Evolutionary conservation across 805 yeast species (phyloP), one percentile per base, ranked within the genome.

Genomic region (Citeromyces nyonsensis): DNA sequence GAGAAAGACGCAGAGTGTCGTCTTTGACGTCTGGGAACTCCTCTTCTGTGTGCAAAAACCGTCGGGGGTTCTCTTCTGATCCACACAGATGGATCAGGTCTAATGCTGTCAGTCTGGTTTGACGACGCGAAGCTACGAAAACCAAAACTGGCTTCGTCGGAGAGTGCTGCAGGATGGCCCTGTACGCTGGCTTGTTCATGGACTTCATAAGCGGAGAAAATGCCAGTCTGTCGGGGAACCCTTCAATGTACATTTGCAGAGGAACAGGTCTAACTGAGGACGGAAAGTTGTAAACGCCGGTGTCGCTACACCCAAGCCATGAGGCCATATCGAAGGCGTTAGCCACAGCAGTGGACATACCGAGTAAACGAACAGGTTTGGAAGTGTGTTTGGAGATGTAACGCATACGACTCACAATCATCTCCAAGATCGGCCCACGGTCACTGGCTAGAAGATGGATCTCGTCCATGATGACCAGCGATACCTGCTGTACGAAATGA

Each of bases 151-250:
- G 94, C 48, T 85, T 75, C 12, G 58, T 59, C 2, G 95, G 93
- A 0, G 95, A 80, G 49, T 86, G 95, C 40, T 82, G 84, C 47
- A 84, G 82, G 40, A 85, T 85, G 0, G 95, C 94, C 77, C 78
- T 70, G 45, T 80, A 85, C 0, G 94, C 88, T 1, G 96, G 95
- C 44, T 66, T 84, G 61, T 75, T 84, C 91, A 71, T 82, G 14
- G 73, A 80, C 58, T 73, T 82, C 95, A 81, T 81, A 45, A 82
- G 58, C 1, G 88, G 84, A 43, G 85, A 74, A 46, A 81, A 80
- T 1, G 84, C 85, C 38, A 77, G 61, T 39, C 78, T 76, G 40
- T 80, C 91, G 1, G 85, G 86, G 44, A 76, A 81, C 0, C 93
- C 93, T 47, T 81, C 93, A 39, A 81, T 81, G 43, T 76, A 81